These are phyloP conservation scores for Nicotiana paniculata DNA, from an alignment of 257 asterid genomes.

Conservation along the genomic window DNA sequence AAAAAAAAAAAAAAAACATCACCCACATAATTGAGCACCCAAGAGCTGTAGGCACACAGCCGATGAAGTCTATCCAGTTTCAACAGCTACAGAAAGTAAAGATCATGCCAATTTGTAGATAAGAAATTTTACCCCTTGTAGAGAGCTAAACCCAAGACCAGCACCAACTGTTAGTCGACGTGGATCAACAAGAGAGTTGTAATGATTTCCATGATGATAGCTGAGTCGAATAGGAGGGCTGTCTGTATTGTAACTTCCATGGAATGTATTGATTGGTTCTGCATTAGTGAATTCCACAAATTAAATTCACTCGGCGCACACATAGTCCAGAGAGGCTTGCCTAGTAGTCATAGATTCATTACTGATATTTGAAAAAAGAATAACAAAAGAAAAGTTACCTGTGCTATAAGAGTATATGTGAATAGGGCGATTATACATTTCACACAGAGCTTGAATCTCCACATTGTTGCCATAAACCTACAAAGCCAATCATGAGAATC, in stretches of 20 bases:
- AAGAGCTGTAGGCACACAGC: not conserved
- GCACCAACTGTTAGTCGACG: conserved; percentile 76
- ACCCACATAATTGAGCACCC: not conserved
- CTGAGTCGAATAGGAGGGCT: conserved; percentile 88
- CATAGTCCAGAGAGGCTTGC: not conserved
- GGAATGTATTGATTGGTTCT: conserved; percentile 95
- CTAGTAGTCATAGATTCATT: not conserved
- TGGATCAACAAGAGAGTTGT: conserved; percentile 96
- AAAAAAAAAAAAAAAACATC: not conserved
- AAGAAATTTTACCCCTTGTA: conserved; percentile 64
- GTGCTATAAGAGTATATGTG: conserved; percentile 94
- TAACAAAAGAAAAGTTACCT: conserved; percentile 35
- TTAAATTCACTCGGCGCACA: not conserved
- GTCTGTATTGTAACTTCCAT: conserved; percentile 85
- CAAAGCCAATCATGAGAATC: conserved; percentile 10
- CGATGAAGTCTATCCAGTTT: not conserved
- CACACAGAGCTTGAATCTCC: conserved; percentile 93
- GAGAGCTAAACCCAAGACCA: conserved; percentile 89
- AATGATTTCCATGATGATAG: conserved; percentile 94
- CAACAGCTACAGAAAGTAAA: not conserved
- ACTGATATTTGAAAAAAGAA: conserved; percentile 14
- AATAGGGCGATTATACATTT: conserved; percentile 96
- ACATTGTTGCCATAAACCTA: conserved; percentile 93
- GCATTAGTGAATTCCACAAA: conserved; percentile 14
- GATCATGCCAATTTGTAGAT: not conserved